Evolutionary conservation across 1,284 basidiomycete species (phyloP), one percentile per base, ranked within the genome.

Genomic region (Leccinum fuscescens): DNA sequence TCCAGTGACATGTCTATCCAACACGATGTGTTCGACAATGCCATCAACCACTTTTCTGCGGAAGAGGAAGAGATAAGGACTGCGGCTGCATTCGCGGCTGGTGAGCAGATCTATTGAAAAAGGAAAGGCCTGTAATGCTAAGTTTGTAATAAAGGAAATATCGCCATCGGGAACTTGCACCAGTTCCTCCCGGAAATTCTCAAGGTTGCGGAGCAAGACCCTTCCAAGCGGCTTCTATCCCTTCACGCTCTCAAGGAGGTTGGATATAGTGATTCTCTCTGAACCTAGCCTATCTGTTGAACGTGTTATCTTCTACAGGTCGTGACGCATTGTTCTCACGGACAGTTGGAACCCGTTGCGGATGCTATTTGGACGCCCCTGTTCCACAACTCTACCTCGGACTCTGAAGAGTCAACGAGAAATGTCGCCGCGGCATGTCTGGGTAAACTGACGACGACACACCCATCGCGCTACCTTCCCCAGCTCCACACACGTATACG

Each of bases 401-500:
- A 85, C 63, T 84, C 92, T 14, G 94, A 97, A 66, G 96, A 98
- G 74, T 92, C 90, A 3, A 91, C 93, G 3, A 82, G 96, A 58
- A 98, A 96, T 72, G 93, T 98, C 60, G 94, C 94, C 35, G 95
- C 96, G 51, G 96, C 97, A 20, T 99, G 96, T 73, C 83, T 99
- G 17, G 97, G 96, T 52, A 96, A 98, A 74, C 81, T 99, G 48
- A 96, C 95, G 0, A 92, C 92, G 0, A 92, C 92, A 1, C 90
- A 96, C 58, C 94, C 96, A 5, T 84, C 86, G 1, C 87, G 89
- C 67, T 98, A 96, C 74, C 79, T 99, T 14, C 93, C 91, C 6
- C 92, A 96, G 68, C 84, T 98, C n/a, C 93, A 96, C 71, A 90
- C 93, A 46, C 86, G 89, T 49, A 87, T 94, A 67, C 79, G 73